Evolutionary conservation across 2,329 filamentous ascomycete genomes (phyloP).

Genomic region (Cercospora sesami): DNA sequence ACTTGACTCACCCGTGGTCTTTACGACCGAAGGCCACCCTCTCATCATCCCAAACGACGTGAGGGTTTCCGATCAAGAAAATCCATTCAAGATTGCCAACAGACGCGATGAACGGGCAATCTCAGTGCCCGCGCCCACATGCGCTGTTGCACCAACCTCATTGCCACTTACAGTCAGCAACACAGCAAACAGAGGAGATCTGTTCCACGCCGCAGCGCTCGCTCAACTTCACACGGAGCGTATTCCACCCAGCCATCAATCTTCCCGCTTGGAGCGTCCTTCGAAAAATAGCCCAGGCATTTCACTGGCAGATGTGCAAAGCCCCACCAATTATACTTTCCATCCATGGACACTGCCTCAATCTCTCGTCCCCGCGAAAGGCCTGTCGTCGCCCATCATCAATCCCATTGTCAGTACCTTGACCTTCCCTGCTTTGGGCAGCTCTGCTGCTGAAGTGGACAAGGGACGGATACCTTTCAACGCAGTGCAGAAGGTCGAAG

Average conservation of each 20-base stretch:
- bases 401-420: conserved; percentile 71
- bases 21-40: conserved; percentile 94
- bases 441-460: conserved; percentile 18
- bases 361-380: conserved; percentile 71
- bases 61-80: neutral
- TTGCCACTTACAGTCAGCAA: conserved; percentile 73
- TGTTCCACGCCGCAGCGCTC: conserved; percentile 86
- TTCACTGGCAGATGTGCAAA: conserved; percentile 55
- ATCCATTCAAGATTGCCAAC: conserved; percentile 13
- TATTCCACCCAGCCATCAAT: conserved; percentile 25
- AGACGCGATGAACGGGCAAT: conserved; percentile 3
- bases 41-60: conserved; percentile 63
- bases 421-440: conserved; percentile 58
- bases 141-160: conserved; percentile 61
- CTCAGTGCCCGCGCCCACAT: conserved; percentile 53
- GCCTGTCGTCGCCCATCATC: conserved; percentile 71
- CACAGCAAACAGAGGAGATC: conserved; percentile 73
- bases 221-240: conserved; percentile 78
- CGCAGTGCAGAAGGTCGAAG: conserved; percentile 57
- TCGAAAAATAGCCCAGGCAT: conserved; percentile 55
- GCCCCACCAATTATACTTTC: conserved; percentile 74
- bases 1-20: conserved; percentile 83
- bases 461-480: conserved; percentile 35
- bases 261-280: conserved; percentile 52
- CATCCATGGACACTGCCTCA: conserved; percentile 91